phyloP scores from a whole-genome alignment of 345 rosid genomes.

The Populus nigra region DNA sequence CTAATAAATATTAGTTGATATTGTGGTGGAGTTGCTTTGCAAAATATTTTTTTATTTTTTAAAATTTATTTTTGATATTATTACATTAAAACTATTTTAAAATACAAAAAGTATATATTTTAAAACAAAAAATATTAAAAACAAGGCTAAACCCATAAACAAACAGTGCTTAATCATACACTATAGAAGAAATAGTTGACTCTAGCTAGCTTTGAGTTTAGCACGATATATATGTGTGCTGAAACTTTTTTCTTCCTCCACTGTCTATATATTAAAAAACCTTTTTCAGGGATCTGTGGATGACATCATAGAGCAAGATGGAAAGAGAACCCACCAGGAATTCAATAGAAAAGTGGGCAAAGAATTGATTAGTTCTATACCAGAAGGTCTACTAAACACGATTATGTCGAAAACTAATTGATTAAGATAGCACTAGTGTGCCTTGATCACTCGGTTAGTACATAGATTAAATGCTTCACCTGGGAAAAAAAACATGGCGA shows the following conservation, averaged over 20 bases:
- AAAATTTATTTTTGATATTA: no score
- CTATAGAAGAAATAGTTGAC: neutral
- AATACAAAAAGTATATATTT: no score
- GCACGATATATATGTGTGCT: no score
- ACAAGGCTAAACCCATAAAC: no score
- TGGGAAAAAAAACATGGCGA: no score
- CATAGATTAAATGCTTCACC: neutral
- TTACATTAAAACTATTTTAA: fast-evolving
- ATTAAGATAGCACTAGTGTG: neutral
- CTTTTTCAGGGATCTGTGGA: neutral
- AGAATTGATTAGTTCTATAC: neutral
- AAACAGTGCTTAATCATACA: no score
- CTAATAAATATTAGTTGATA: fast-evolving
- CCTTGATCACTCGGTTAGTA: neutral
- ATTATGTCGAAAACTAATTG: neutral
- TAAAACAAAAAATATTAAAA: no score
- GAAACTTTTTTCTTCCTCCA: no score
- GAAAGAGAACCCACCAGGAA: neutral
- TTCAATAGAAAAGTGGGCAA: neutral
- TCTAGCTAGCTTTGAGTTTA: no score
- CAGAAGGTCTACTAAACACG: neutral
- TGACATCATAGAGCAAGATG: neutral
- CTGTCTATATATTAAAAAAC: no score
- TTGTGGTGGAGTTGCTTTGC: fast-evolving
- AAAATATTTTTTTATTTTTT: no score